A percentile compares a stretch with the other conserved stretches of the same genome.
These are phyloP conservation scores for Pinus taeda DNA, from an alignment of 75 land plant genomes.

Conservation along the genomic window DNA sequence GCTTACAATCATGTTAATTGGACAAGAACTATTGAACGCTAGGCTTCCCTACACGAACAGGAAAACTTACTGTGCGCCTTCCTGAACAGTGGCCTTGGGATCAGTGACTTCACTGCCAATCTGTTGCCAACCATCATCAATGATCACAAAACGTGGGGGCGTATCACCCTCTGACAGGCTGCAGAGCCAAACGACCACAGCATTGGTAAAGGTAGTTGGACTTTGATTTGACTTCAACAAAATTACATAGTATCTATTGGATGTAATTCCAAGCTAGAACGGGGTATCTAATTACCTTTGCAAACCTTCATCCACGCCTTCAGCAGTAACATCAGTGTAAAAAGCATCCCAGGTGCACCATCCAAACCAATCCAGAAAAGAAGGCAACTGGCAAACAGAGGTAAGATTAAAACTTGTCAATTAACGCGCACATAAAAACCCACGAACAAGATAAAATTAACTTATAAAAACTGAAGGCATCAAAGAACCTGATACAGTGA, in stretches of 20 bases:
- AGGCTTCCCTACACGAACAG: not conserved
- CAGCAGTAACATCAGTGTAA: conserved; percentile 96
- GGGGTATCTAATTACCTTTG: conserved; percentile 21
- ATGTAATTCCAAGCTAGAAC: not conserved
- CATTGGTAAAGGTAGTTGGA: not conserved
- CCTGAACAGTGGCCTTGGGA: conserved; percentile 41
- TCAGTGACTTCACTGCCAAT: conserved; percentile 53
- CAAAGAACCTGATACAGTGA: too few relatives aligned
- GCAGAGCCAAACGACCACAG: conserved; percentile 7
- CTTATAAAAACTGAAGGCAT: too few relatives aligned
- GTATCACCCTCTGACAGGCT: conserved; percentile 76
- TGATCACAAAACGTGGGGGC: conserved; percentile 81
- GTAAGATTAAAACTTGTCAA: not conserved
- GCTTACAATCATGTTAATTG: not conserved
- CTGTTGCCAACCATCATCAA: conserved; percentile 98
- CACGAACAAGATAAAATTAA: too few relatives aligned
- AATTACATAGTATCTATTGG: not conserved
- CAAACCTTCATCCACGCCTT: conserved; percentile 86
- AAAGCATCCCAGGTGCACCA: conserved; percentile 99
- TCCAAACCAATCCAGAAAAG: conserved; percentile 95
- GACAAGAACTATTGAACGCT: not conserved
- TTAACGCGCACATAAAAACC: not conserved
- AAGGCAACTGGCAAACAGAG: conserved; percentile 48
- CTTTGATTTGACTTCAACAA: too few relatives aligned
- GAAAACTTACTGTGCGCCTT: conserved; percentile 83